phyloP scores from a whole-genome alignment of 441 rosid genomes.

The Corymbia citriodora region DNA sequence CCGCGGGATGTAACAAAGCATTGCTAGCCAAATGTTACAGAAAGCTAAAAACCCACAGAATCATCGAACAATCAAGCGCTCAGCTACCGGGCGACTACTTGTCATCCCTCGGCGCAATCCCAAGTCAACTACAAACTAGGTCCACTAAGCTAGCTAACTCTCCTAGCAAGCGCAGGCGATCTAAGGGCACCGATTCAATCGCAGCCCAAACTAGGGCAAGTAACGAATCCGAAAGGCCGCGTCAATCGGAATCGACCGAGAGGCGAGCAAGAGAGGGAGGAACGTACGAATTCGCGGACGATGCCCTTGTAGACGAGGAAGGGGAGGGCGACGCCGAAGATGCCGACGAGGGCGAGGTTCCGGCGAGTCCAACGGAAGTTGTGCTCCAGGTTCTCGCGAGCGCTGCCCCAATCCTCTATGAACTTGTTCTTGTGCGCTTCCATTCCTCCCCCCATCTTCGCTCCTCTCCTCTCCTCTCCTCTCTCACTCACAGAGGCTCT shows the following conservation, averaged over 20 bases:
- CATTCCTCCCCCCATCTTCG: slow-evolving; percentile 88
- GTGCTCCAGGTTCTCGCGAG: slow-evolving; percentile 77
- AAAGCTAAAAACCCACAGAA: not conserved
- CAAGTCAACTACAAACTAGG: not conserved
- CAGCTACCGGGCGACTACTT: not conserved
- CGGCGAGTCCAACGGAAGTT: slow-evolving; percentile 94
- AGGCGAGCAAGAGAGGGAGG: not conserved
- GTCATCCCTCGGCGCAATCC: not conserved
- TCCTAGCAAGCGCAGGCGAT: not conserved
- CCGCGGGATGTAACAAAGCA: not conserved
- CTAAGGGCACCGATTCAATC: not conserved
- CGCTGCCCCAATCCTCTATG: slow-evolving; percentile 83
- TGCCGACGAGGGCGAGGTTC: slow-evolving; percentile 69
- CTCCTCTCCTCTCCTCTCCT: not conserved
- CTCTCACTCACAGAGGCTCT: not conserved
- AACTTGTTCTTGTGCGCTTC: slow-evolving; percentile 75
- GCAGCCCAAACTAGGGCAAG: not conserved
- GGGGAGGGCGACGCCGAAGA: slow-evolving; percentile 85
- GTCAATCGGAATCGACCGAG: not conserved
- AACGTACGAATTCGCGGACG: slow-evolving; percentile 74
- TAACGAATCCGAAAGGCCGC: not conserved
- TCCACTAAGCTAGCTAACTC: not conserved
- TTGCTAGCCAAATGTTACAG: not conserved
- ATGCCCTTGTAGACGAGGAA: slow-evolving; percentile 74
- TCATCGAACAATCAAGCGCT: not conserved